These are phyloP conservation scores for Aspergillus fumigatus DNA, from an alignment of 2,329 filamentous ascomycete genomes.

Conservation along the genomic window DNA sequence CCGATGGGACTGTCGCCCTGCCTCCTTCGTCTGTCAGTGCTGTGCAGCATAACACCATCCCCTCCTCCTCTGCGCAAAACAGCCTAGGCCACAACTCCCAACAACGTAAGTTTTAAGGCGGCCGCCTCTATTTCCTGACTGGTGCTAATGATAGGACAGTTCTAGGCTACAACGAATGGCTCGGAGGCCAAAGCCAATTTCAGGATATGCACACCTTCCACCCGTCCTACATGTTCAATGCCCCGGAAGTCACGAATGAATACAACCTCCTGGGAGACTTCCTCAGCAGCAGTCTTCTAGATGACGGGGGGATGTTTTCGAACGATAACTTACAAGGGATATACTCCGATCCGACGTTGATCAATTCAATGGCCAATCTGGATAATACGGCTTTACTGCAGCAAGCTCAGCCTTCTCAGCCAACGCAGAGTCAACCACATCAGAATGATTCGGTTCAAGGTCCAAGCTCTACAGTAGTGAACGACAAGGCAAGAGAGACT, in stretches of 20 bases:
- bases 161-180: slow-evolving; percentile 79
- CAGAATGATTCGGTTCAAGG: slow-evolving; percentile 55
- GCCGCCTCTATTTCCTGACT: slow-evolving; percentile 3
- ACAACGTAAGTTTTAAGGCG: slow-evolving; percentile 60
- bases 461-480: slow-evolving; percentile 57
- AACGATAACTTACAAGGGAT: slow-evolving; percentile 60
- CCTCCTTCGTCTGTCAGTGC: slow-evolving; percentile 49
- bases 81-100: slow-evolving; percentile 61
- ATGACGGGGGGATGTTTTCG: slow-evolving; percentile 70
- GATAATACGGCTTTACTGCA: slow-evolving; percentile 29
- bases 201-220: slow-evolving; percentile 94
- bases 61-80: slow-evolving; percentile 62
- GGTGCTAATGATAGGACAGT: slow-evolving; percentile 49
- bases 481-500: slow-evolving; percentile 67
- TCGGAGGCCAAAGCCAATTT: slow-evolving; percentile 72
- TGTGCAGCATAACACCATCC: slow-evolving; percentile 59
- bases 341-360: slow-evolving; percentile 55
- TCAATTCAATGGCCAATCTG: slow-evolving; percentile 40
- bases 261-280: slow-evolving; percentile 97
- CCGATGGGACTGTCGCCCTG: slow-evolving; percentile 44
- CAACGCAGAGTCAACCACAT: slow-evolving; percentile 26
- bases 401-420: slow-evolving; percentile 32
- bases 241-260: slow-evolving; percentile 92
- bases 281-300: slow-evolving; percentile 82
- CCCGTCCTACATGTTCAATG: slow-evolving; percentile 89